Evolutionary conservation across 139 green algal genomes (phyloP), one percentile per base, ranked within the genome.

Genomic region (Chlorella vulgaris): DNA sequence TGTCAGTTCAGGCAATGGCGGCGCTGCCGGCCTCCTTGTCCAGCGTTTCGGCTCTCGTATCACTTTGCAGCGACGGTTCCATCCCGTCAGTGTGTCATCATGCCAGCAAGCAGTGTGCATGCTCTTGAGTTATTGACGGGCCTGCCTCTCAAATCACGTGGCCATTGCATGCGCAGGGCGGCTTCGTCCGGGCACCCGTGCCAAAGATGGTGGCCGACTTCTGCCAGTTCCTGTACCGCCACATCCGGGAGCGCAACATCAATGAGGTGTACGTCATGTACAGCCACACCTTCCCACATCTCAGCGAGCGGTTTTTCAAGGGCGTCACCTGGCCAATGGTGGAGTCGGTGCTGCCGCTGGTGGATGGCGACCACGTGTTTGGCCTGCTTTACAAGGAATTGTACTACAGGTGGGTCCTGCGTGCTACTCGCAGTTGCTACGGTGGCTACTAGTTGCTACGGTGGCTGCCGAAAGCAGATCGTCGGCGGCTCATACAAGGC

Each of bases 321-420:
- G 83, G 81, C 39, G 60, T 60, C 29, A 71, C 90, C 15, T 99
- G 97, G 97, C 97, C 97, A 1, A 81, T 87, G 3, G 94, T 95
- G 42, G 90, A 98, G 26, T 80, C 90, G 29, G 91, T 98, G 29
- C 82, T 91, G 7, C 87, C 94, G 35, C 86, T 98, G 31, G 97
- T 98, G 31, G 96, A 99, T 75, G 80, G 96, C 39, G 97, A 99
- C 84, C 94, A 98, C 81, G 96, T 99, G 1, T 99, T 99, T 90
- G 97, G 93, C 85, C 87, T 99, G 61, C 92, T 99, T 4, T 99
- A 99, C 89, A 96, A 98, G 90, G 97, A 99, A 89, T 89, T 99
- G 86, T 98, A 97, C 88, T 99, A 92, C 89, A 86, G 97, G 71
- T 66, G 71, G 10, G 43, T 1, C 3, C 60, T 38, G 13, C 10